A percentile compares a stretch with the other conserved stretches of the same genome.
Evolutionary conservation across 805 yeast species (phyloP).

Genomic region (Yamadazyma nakazawae): DNA sequence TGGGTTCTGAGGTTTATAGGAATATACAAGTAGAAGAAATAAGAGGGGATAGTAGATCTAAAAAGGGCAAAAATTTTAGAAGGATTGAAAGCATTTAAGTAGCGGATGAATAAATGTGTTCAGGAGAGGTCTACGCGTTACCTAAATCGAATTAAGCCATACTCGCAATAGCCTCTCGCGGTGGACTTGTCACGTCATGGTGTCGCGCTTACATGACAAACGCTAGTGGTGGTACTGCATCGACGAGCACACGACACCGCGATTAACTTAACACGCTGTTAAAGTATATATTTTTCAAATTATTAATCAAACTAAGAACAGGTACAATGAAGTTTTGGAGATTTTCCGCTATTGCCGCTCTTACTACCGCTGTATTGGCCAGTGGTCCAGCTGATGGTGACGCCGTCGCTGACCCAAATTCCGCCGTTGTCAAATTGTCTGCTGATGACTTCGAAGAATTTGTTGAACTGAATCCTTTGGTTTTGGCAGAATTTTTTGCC

Average conservation of each 20-base stretch:
- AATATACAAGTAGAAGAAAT: background rate
- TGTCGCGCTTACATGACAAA: too few species aligned
- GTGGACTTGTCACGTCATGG: too few species aligned
- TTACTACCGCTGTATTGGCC: conserved; percentile 36
- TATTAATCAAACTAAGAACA: conserved; percentile 1
- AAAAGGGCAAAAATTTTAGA: background rate
- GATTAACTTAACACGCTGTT: conserved; percentile 8
- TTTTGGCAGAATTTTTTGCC: conserved; percentile 83
- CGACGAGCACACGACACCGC: background rate
- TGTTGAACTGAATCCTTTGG: conserved; percentile 69
- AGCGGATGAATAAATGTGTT: background rate
- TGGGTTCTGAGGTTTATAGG: conserved; percentile 19
- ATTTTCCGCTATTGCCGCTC: conserved; percentile 37
- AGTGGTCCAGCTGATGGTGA: conserved; percentile 46
- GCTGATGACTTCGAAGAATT: conserved; percentile 62
- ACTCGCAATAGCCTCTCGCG: too few species aligned
- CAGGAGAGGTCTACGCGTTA: too few species aligned
- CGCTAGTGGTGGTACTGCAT: background rate
- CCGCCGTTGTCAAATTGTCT: conserved; percentile 82
- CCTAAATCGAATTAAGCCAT: too few species aligned
- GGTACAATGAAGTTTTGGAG: conserved; percentile 39
- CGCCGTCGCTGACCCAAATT: conserved; percentile 75
- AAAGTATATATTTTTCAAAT: background rate
- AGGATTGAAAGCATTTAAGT: too few species aligned
- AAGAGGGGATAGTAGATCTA: background rate